Percentiles rank a stretch among this genome's conserved stretches.
phyloP scores from a whole-genome alignment of 2,329 filamentous ascomycete species.

The Aspergillus ibericus region DNA sequence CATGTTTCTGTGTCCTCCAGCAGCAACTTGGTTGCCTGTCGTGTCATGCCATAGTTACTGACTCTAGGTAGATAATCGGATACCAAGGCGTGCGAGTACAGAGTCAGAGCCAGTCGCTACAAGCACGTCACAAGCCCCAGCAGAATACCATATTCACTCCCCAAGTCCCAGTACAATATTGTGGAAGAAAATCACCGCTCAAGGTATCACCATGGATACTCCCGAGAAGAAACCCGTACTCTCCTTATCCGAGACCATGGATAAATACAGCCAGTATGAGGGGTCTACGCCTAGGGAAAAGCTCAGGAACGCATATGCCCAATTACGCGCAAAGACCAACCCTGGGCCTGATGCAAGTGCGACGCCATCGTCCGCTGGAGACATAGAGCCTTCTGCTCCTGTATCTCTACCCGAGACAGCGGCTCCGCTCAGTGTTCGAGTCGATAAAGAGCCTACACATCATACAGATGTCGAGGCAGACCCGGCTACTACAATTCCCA shows the following conservation, averaged over 20 bases:
- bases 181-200: neutral
- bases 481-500: conserved; percentile 23
- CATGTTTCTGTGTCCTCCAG: neutral
- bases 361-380: conserved; percentile 45
- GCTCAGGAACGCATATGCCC: conserved; percentile 31
- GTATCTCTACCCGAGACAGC: conserved; percentile 30
- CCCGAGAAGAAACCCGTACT: conserved; percentile 14
- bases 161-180: neutral
- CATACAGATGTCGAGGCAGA: conserved; percentile 25
- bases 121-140: neutral
- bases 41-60: neutral
- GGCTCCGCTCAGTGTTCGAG: conserved; percentile 38
- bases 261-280: conserved; percentile 29
- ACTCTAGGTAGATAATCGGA: neutral
- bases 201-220: conserved; percentile 21
- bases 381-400: conserved; percentile 38
- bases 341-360: conserved; percentile 26
- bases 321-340: conserved; percentile 26
- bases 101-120: conserved; percentile 10
- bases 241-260: conserved; percentile 24
- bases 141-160: neutral
- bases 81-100: neutral
- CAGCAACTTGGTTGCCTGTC: neutral
- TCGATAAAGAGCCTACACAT: conserved; percentile 30
- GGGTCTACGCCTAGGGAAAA: conserved; percentile 34